Base-by-base conservation (phyloP, 2,329 filamentous ascomycete genomes). In the Pleurostoma richardsiae region DNA sequence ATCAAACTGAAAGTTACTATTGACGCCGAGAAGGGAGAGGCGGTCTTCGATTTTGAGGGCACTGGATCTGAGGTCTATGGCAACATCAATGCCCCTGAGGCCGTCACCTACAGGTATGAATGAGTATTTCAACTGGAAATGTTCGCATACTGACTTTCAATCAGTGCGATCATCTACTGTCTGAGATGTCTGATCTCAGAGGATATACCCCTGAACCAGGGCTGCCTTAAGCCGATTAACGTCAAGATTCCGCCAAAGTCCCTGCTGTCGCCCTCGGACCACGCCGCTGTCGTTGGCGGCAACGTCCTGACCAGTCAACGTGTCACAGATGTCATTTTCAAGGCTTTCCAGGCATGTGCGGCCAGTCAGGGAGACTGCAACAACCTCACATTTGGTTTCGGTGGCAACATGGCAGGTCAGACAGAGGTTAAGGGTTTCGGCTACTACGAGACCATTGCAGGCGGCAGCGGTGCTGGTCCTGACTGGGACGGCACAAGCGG, bases 171-270 rank as follows among this genome's bases (percentile, higher is more conserved):
- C 59, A 92, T 94, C 60, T 95, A 95, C 73, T 90, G 86, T 56
- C 74, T 95, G 10, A 82, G 89, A 41, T 88, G 84, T 57, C 76
- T 95, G 48, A 90, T 95, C 56, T 83, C 79, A 36, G 81, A 88
- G 53, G 87, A 92, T 55, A 91, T 95, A 10, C 90, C 89, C 0
- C 76, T 95, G 4, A 95, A 95, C 68, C 89, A 95, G 66, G 89
- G 89, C 53, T 95, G 89, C 53, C 72, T 94, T 3, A 80, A 80
- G 43, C 88, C 89, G 1, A 87, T 94, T 56, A 76, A 82, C 45
- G 85, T 94, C 59, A 73, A 74, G 41, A 90, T 92, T 43, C 86
- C 88, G 0, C 77, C 81, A 6, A 80, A 81, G 53, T 85, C 80
- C 8, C 85, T 94, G 60, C 77, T 95, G 30, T 85, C 80, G 0